Evolutionary conservation across 768 basidiomycete species (phyloP).

Genomic region (Collybiopsis confluens): DNA sequence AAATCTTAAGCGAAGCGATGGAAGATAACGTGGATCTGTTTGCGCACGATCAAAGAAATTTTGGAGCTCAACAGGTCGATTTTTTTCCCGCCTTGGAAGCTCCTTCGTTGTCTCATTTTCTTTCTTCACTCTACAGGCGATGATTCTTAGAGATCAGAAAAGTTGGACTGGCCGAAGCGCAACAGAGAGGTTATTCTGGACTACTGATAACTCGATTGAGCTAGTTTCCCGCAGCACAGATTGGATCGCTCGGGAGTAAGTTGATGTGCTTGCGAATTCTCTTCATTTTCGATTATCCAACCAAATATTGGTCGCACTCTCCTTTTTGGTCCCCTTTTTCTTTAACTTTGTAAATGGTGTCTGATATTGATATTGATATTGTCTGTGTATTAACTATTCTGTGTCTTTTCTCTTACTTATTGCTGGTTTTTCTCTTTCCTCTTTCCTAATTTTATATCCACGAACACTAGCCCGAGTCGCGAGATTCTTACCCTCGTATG

Average conservation of each 20-base stretch:
- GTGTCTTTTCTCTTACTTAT: neutral
- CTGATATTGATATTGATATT: too few relatives aligned
- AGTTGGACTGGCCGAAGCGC: slow-evolving; percentile 91
- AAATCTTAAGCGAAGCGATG: slow-evolving; percentile 79
- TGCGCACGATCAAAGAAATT: slow-evolving; percentile 90
- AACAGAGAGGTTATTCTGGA: slow-evolving; percentile 91
- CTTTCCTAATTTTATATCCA: neutral
- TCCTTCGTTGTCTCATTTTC: neutral
- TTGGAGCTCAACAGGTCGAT: slow-evolving; percentile 92
- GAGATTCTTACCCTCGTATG: neutral
- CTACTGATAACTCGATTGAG: slow-evolving; percentile 85
- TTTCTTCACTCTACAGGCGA: slow-evolving; percentile 53
- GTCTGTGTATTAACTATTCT: neutral
- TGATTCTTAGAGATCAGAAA: slow-evolving; percentile 94
- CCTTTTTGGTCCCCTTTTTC: neutral
- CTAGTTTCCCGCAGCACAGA: slow-evolving; percentile 81
- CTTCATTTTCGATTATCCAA: neutral
- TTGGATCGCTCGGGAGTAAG: slow-evolving; percentile 75
- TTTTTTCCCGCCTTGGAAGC: neutral
- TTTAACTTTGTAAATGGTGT: neutral
- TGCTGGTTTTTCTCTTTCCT: neutral
- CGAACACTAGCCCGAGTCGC: neutral
- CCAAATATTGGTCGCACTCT: slow-evolving; percentile 1
- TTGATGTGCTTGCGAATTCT: slow-evolving; percentile 6
- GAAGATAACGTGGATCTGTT: slow-evolving; percentile 91